These are phyloP conservation scores for Megacollybia platyphylla DNA, from an alignment of 1,284 basidiomycete species.

Conservation along the genomic window DNA sequence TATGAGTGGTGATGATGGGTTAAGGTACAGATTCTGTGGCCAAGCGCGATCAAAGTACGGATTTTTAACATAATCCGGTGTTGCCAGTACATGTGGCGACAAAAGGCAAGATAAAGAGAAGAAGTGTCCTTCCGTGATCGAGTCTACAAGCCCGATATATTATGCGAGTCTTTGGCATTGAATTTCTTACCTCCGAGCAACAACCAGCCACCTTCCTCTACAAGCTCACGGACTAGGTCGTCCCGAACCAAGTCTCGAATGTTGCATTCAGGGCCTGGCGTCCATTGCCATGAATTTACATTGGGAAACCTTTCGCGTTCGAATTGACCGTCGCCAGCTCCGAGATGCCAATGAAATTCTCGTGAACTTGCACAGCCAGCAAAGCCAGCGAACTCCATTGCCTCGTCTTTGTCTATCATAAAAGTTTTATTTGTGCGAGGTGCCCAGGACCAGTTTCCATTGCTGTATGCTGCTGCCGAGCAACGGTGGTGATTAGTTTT, in stretches of 20 bases:
- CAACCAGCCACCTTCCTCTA: slow-evolving; percentile 59
- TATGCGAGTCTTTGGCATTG: background rate
- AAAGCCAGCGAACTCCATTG: slow-evolving; percentile 36
- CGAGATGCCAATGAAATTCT: slow-evolving; percentile 52
- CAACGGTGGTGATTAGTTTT: slow-evolving; percentile 13
- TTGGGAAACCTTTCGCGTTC: slow-evolving; percentile 35
- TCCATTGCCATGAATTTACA: slow-evolving; percentile 39
- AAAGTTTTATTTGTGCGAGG: slow-evolving; percentile 19
- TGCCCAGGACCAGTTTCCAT: slow-evolving; percentile 27
- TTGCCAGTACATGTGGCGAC: slow-evolving; percentile 52
- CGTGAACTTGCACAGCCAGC: slow-evolving; percentile 47
- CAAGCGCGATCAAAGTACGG: slow-evolving; percentile 46
- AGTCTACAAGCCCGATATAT: slow-evolving; percentile 25
- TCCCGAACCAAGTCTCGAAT: slow-evolving; percentile 24
- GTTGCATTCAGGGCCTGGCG: slow-evolving; percentile 26
- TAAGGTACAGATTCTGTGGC: slow-evolving; percentile 50
- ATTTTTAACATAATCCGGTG: slow-evolving; percentile 41
- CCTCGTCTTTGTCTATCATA: slow-evolving; percentile 27
- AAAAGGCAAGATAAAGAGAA: slow-evolving; percentile 56
- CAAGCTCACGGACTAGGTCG: slow-evolving; percentile 36
- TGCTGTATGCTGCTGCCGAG: slow-evolving; percentile 26
- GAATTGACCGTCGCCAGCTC: slow-evolving; percentile 27
- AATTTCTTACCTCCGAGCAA: slow-evolving; percentile 38
- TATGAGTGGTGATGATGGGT: slow-evolving; percentile 36
- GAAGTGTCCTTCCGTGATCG: slow-evolving; percentile 58